These are phyloP conservation scores for Cladophialophora exuberans DNA, from an alignment of 2,329 filamentous ascomycete species.

Conservation along the genomic window DNA sequence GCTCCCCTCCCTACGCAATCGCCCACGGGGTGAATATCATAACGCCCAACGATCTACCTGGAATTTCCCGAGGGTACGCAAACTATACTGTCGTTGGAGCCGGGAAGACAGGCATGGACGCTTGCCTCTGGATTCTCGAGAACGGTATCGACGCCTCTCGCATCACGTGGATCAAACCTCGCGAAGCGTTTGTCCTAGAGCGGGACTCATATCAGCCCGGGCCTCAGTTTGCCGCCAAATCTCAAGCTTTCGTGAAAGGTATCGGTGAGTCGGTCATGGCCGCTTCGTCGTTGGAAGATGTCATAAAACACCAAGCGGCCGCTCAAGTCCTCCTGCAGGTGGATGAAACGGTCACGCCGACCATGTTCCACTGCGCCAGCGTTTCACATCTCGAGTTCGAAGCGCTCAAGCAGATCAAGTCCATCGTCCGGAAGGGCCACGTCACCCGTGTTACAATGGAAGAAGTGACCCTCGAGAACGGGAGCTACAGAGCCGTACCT, in stretches of 20 bases:
- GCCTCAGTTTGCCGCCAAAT: not conserved
- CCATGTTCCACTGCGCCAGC: constrained; percentile 14
- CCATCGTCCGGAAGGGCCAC: constrained; percentile 7
- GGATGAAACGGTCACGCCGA: constrained; percentile 7
- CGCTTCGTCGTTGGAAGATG: constrained; percentile 10
- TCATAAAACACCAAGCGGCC: not conserved
- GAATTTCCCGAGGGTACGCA: constrained; percentile 1
- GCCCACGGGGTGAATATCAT: constrained; percentile 8
- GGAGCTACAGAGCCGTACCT: constrained; percentile 6
- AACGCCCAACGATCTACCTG: constrained; percentile 10
- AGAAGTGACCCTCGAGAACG: constrained; percentile 6
- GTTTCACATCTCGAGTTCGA: constrained; percentile 6
- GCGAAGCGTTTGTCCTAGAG: constrained; percentile 5
- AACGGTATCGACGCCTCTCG: constrained; percentile 12
- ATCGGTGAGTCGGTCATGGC: constrained; percentile 5
- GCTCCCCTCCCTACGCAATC: constrained; percentile 8
- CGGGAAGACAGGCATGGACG: constrained; percentile 14
- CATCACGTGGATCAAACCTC: constrained; percentile 15
- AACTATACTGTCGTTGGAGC: constrained; percentile 16
- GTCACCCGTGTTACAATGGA: constrained; percentile 6
- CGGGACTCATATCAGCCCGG: constrained; percentile 1
- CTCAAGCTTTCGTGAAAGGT: not conserved
- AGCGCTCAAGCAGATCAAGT: constrained; percentile 11
- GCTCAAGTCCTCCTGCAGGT: not conserved
- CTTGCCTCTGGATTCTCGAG: constrained; percentile 11